Conservation (phyloP, 192 early-diverging fungal genomes). For the Coemansia sp. region DNA sequence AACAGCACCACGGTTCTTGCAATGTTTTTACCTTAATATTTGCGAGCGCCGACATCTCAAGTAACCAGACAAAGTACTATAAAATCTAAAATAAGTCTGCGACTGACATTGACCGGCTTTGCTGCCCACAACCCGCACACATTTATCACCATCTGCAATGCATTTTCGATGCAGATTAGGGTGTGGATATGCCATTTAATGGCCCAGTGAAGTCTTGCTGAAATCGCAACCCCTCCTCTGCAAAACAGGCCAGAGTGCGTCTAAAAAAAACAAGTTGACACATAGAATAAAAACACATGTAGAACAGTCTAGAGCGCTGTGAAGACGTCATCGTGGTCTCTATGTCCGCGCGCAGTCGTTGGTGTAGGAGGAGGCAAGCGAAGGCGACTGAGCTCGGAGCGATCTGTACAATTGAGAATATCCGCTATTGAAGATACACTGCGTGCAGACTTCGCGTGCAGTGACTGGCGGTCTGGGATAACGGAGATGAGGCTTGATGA, state of each 20-base stretch:
- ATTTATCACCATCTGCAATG: too few species aligned
- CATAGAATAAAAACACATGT: background rate
- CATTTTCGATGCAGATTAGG: too few species aligned
- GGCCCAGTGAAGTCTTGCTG: too few species aligned
- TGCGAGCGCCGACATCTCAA: background rate
- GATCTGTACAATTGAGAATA: conserved; percentile 55
- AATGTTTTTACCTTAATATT: conserved; percentile 11
- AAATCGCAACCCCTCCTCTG: too few species aligned
- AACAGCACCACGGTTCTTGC: background rate
- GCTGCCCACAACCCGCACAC: too few species aligned
- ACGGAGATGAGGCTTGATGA: conserved; percentile 11
- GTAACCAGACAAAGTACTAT: background rate
- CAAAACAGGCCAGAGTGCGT: background rate
- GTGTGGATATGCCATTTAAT: too few species aligned
- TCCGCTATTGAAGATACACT: conserved; percentile 55
- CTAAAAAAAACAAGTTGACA: conserved; percentile 3
- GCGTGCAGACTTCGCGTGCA: conserved; percentile 48
- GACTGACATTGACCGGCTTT: background rate
- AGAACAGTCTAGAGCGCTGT: conserved; percentile 23
- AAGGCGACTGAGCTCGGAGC: conserved; percentile 53
- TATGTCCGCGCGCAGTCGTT: conserved; percentile 29
- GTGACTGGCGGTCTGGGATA: conserved; percentile 17
- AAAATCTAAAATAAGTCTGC: background rate
- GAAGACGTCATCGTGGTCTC: conserved; percentile 32
- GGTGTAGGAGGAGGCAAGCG: conserved; percentile 52